These are phyloP conservation scores for Jacaranda mimosifolia DNA, from an alignment of 257 asterid genomes.

Conservation along the genomic window DNA sequence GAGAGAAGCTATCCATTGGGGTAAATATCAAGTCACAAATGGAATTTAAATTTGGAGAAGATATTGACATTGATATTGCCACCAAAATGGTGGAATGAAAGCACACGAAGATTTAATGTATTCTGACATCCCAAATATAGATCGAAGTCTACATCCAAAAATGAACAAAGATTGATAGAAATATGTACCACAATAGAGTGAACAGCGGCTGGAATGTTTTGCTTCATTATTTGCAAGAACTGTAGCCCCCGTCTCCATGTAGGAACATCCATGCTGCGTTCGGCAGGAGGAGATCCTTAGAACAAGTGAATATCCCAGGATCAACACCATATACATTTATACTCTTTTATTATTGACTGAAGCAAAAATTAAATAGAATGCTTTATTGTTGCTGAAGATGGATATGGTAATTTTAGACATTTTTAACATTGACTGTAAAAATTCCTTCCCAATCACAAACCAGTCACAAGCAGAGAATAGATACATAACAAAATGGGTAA, in stretches of 20 bases:
- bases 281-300: conserved; percentile 99
- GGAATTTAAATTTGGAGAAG: conserved; percentile 16
- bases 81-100: conserved; percentile 25
- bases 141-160: conserved; percentile 13
- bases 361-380: conserved; percentile 36
- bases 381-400: conserved; percentile 22
- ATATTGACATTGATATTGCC: not conserved
- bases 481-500: conserved; percentile 3
- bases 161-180: conserved; percentile 10
- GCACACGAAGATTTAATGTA: conserved; percentile 5
- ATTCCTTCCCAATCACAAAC: conserved; percentile 19
- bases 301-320: conserved; percentile 87
- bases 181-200: conserved; percentile 89
- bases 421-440: conserved; percentile 18
- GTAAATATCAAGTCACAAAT: conserved; percentile 1
- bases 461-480: conserved; percentile 12
- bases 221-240: conserved; percentile 76
- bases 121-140: conserved; percentile 2
- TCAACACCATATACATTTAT: conserved; percentile 63
- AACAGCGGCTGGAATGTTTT: conserved; percentile 83
- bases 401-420: conserved; percentile 34
- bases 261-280: conserved; percentile 99
- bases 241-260: conserved; percentile 90
- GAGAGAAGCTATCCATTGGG: not conserved
- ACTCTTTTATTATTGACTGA: conserved; percentile 42